A percentile compares a stretch with the other conserved stretches of the same genome.
These are phyloP conservation scores for Mallotus japonicus DNA, from an alignment of 441 rosid genomes.

Conservation along the genomic window DNA sequence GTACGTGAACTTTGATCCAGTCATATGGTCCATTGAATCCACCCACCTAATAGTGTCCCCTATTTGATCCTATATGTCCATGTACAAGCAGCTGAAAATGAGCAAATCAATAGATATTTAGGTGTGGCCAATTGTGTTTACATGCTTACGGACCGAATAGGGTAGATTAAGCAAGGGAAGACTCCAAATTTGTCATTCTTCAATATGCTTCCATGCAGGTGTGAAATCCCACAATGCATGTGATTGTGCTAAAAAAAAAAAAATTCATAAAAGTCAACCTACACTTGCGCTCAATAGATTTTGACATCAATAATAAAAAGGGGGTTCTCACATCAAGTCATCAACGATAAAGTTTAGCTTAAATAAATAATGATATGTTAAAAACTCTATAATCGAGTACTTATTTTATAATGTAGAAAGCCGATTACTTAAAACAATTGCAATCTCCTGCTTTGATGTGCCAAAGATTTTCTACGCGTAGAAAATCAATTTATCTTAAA, in stretches of 20 bases:
- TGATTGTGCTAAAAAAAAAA: not conserved
- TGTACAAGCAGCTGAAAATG: conserved; percentile 5
- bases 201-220: not conserved
- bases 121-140: not conserved
- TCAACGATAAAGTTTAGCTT: no score
- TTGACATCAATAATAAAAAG: no score
- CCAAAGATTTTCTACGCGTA: no score
- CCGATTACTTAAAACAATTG: no score
- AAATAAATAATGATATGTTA: no score
- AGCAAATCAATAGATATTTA: conserved; percentile 15
- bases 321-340: no score
- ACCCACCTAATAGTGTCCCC: conserved; percentile 15
- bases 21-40: conserved; percentile 23
- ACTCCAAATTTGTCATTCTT: conserved; percentile 4
- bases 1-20: conserved; percentile 25
- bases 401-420: no score
- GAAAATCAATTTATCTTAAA: no score
- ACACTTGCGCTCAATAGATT: not conserved
- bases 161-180: not conserved
- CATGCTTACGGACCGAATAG: not conserved
- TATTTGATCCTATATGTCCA: not conserved
- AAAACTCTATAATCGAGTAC: no score
- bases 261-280: not conserved
- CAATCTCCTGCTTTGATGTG: no score
- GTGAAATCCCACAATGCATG: not conserved